phyloP scores from a whole-genome alignment of 2,329 filamentous ascomycete species.

The Geoglossum cookeanum region DNA sequence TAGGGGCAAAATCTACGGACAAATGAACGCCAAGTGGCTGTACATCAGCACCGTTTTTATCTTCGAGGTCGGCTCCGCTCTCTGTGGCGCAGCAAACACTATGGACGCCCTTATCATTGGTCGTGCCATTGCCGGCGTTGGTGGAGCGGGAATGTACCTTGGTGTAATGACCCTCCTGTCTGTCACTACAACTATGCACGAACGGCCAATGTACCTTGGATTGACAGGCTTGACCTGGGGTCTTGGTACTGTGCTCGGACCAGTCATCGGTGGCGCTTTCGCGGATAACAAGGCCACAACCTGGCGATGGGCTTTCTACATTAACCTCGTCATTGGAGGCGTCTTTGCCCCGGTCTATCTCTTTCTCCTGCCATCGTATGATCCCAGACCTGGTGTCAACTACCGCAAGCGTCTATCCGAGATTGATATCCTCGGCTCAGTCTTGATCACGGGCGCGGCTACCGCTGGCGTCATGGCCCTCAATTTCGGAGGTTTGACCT shows the following conservation, averaged over 20 bases:
- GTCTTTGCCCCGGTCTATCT: conserved; percentile 25
- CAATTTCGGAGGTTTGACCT: conserved; percentile 28
- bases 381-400: conserved; percentile 11
- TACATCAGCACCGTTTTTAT: conserved; percentile 3
- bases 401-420: conserved; percentile 13
- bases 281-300: not conserved
- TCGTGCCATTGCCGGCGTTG: conserved; percentile 5
- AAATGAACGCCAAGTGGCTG: conserved; percentile 6
- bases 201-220: conserved; percentile 5
- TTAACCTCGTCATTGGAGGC: conserved; percentile 33
- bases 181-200: not conserved
- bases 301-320: conserved; percentile 28
- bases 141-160: conserved; percentile 5
- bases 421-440: conserved; percentile 28
- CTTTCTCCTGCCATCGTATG: conserved; percentile 22
- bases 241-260: conserved; percentile 4
- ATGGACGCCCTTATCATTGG: conserved; percentile 7
- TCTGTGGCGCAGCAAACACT: conserved; percentile 6
- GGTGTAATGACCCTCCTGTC: conserved; percentile 4
- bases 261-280: conserved; percentile 4
- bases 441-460: conserved; percentile 26
- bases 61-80: conserved; percentile 6
- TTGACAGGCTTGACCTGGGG: conserved; percentile 3
- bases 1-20: conserved; percentile 5
- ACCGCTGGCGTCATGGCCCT: conserved; percentile 28